Conservation (phyloP, 225 moss, liverwort and hornwort species). For the Sphagnum contortum region DNA sequence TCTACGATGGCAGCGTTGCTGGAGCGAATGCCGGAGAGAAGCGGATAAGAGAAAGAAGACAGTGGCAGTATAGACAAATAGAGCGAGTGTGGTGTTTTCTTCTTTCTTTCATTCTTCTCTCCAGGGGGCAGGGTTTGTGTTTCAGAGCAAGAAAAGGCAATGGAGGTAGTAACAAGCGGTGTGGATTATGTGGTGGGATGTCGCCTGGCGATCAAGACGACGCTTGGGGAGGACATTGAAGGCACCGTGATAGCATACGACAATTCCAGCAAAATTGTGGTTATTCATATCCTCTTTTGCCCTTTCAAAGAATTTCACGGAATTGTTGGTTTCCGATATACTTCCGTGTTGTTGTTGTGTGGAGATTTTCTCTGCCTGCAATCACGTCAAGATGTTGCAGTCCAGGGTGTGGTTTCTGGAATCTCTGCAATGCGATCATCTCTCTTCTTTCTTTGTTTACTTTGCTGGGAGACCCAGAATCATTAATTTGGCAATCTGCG, state of each 20-base stretch:
- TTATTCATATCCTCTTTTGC: constrained; percentile 82
- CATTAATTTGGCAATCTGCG: too few relatives aligned
- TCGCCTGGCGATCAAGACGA: constrained; percentile 86
- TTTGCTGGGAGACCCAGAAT: too few relatives aligned
- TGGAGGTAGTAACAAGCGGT: constrained; percentile 51
- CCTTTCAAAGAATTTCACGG: background rate
- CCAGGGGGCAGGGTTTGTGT: background rate
- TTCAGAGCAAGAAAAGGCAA: constrained; percentile 9
- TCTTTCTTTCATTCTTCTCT: too few relatives aligned
- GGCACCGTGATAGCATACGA: constrained; percentile 86
- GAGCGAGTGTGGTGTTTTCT: too few relatives aligned
- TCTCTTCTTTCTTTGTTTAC: too few relatives aligned
- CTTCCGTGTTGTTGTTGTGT: background rate
- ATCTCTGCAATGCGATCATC: too few relatives aligned
- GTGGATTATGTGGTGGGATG: constrained; percentile 71
- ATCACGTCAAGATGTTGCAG: constrained; percentile 1
- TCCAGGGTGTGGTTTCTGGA: too few relatives aligned
- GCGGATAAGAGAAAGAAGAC: too few relatives aligned
- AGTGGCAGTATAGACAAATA: too few relatives aligned
- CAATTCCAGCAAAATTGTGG: constrained; percentile 69
- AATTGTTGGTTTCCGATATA: too few relatives aligned
- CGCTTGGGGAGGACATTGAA: constrained; percentile 86
- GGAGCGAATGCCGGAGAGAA: too few relatives aligned
- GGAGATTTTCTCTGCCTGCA: constrained; percentile 8
- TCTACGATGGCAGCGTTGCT: too few relatives aligned